Base-by-base conservation (phyloP, 306 rosid genomes). In the Lagenaria siceraria region DNA sequence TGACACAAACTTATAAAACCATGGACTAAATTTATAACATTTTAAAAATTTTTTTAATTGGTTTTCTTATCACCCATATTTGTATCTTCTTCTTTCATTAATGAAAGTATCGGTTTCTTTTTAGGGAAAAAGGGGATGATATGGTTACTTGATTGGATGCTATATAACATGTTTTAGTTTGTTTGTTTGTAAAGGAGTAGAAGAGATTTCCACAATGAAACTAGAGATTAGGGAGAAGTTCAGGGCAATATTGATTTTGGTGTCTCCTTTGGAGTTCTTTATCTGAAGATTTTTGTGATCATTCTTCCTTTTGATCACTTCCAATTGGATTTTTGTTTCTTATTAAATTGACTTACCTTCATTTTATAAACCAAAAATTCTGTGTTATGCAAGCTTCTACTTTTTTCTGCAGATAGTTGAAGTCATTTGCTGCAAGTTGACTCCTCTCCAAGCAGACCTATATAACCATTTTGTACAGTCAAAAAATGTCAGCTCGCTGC, bases 371-470 rank as follows among this genome's bases (percentile, higher is more conserved):
- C 74, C 74, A n/a, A 4, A 36, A 66, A 13, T 21, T 36, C 21
- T 40, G 18, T 62, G 8, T 68, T 64, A 21, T 36, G 29, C 12
- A 68, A 21, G 75, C 76, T 46, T 72, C 42, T 72, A 27, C 6
- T 38, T 63, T 5, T 64, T 13, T 70, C 78, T 73, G 75, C 97
- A 94, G 98, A 92, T 95, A 54, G 81, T 95, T 81, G 96, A 95
- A 92, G 98, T 95, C 79, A 89, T 95, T 83, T 95, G 98, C 83
- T 92, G 98, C 96, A 94, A 88, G 90, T 89, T 94, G 88, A 87
- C 95, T 82, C 93, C 93, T 66, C 90, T 94, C 64, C 98, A 94
- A 86, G 83, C 89, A 60, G 96, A 90, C 81, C 84, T 94, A 65
- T 94, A 94, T 69, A 94, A 89, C 82, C 97, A 94, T 86, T 92